Base-by-base conservation (phyloP, 1,284 basidiomycete species). In the Sphagnurus paluster region DNA sequence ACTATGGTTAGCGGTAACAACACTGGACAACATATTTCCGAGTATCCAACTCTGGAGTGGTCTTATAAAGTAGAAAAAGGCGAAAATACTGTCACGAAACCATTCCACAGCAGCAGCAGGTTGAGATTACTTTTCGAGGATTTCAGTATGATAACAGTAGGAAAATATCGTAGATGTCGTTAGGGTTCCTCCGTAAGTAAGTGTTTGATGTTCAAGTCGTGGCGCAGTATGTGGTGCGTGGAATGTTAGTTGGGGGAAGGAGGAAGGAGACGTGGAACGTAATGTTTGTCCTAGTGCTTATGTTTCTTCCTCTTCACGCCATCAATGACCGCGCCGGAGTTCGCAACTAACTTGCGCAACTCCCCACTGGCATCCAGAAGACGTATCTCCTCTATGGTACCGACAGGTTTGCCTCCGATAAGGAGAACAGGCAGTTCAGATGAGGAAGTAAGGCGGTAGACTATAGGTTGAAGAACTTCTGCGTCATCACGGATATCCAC, bases 381-480 rank as follows among this genome's bases (percentile, higher is more conserved):
- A 41, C 75, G 71, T 49, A 91, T 75, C 21, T 83, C 76, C 29
- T 75, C 68, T 36, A 84, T 71, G 6, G 78, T 65, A 7, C 78
- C 81, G 34, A 90, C 62, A 2, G 75, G 63, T 42, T 74, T 68
- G 33, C 91, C 90, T 21, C 80, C 80, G 32, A 93, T 64, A 44
- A 93, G 71, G 2, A 92, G 72, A 39, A 91, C 67, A 10, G 91
- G 91, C 3, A 93, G 67, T 13, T 81, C 76, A 1, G 68, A 52
- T 1, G 73, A 63, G 6, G 65, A 69, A 0, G 87, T 84, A 28
- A 93, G 70, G 6, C 75, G 72, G 6, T 53, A 39, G 25, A 74
- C 57, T 39, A 72, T 60, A 7, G 70, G 66, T 23, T 62, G 59
- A 29, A 82, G 58, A 42, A 85, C 80, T 49, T 67, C 85, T 62